These are phyloP conservation scores for Kodamaea anthophila DNA, from an alignment of 1,139 yeast genomes.

Conservation along the genomic window DNA sequence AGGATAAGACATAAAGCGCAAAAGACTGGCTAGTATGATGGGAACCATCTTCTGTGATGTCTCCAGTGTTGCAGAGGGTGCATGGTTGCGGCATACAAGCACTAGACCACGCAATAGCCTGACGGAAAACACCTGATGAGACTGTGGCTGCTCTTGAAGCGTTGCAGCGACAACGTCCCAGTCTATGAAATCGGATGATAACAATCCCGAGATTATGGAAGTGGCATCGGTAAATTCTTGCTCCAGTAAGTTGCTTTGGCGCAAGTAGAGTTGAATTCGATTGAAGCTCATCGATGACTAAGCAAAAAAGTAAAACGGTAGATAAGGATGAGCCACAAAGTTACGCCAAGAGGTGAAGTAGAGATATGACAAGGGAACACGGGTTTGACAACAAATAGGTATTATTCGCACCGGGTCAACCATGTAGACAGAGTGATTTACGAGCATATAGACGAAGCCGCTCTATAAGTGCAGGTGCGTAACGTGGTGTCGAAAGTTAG, in stretches of 20 bases:
- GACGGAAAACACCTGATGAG: slow-evolving; percentile 1
- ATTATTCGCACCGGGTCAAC: too few relatives aligned
- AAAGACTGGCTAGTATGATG: slow-evolving; percentile 4
- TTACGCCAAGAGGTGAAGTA: not conserved
- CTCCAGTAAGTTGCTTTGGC: not conserved
- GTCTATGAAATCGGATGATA: not conserved
- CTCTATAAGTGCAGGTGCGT: too few relatives aligned
- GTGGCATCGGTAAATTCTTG: not conserved
- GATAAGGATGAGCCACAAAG: not conserved
- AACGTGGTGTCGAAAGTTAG: too few relatives aligned
- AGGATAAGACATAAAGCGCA: slow-evolving; percentile 1
- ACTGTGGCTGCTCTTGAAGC: not conserved
- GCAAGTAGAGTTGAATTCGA: not conserved
- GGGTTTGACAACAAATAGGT: too few relatives aligned
- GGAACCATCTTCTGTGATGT: slow-evolving; percentile 3
- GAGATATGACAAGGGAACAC: too few relatives aligned
- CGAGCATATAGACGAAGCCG: too few relatives aligned
- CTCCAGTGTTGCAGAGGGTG: slow-evolving; percentile 2
- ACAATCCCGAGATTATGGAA: not conserved
- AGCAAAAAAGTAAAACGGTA: not conserved
- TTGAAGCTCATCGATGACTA: slow-evolving; percentile 2
- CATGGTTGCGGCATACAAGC: slow-evolving; percentile 6
- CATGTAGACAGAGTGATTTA: too few relatives aligned
- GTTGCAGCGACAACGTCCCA: slow-evolving; percentile 1
- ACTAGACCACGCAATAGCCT: slow-evolving; percentile 9